Percentiles rank a stretch among this genome's conserved stretches.
These are phyloP conservation scores for Fusarium annulatum DNA, from an alignment of 2,329 filamentous ascomycete genomes.

Conservation along the genomic window DNA sequence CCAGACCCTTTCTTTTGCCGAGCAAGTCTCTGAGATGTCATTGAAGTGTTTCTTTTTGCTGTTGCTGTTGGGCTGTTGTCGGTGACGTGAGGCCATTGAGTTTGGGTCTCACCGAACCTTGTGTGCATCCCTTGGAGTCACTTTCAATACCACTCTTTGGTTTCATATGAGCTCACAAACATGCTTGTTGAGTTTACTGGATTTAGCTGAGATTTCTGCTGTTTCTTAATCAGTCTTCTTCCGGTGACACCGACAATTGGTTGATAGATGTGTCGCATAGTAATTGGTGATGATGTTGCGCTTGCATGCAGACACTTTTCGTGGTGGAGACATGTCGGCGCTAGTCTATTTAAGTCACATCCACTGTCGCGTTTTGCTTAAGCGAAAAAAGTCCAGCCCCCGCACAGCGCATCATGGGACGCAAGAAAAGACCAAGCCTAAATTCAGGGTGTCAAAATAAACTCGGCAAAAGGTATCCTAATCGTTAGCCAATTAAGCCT, in stretches of 20 bases:
- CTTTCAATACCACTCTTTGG: neutral
- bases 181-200: too few relatives aligned
- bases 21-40: too few relatives aligned
- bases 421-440: neutral
- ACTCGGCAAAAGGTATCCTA: accelerated
- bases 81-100: neutral
- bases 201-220: neutral
- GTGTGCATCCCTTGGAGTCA: neutral
- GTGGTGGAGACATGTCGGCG: neutral
- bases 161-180: neutral
- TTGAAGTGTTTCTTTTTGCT: neutral
- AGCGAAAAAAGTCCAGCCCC: too few relatives aligned
- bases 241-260: constrained; percentile 4
- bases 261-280: neutral
- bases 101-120: neutral
- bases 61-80: neutral
- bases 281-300: neutral
- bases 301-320: neutral
- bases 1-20: constrained; percentile 46
- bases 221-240: neutral
- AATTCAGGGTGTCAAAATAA: neutral
- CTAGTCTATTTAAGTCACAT: neutral
- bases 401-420: neutral
- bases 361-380: neutral
- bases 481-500: too few relatives aligned